Base-by-base conservation (phyloP, 352 stramenopile genomes). In the Phytophthora litchii region DNA sequence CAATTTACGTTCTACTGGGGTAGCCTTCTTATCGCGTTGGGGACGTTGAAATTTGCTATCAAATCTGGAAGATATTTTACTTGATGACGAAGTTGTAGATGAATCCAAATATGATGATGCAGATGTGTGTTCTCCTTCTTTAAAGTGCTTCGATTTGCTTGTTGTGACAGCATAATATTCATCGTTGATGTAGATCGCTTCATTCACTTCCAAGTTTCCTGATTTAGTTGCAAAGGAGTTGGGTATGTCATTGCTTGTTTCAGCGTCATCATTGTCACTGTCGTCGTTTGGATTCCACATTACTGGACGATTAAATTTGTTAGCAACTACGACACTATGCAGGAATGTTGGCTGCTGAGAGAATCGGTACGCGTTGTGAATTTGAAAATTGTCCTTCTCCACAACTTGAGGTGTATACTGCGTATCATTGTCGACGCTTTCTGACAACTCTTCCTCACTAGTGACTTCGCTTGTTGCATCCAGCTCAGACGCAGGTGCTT, bases 261-360 rank as follows among this genome's bases (percentile, higher is more conserved):
- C 41, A n/a, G 32, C 21, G 12, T 59, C 44, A 8, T 64, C 55
- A n/a, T 65, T 57, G n/a, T 85, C 77, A 32, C 69, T 88, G 49
- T 79, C 68, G 21, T 86, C 64, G 0, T 59, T 59, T 4, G 70
- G 67, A 37, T 67, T 61, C 72, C 72, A 84, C 49, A 80, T 75
- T n/a, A 54, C 40, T 13, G 43, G 50, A 7, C 74, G 71, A 25
- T 75, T 70, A 11, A 64, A 72, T 38, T 83, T 87, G 38, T 71
- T 81, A 3, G 61, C 35, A 3, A 74, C 53, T 9, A 70, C 23
- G 8, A 72, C 70, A 10, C 53, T 72, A 0, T 49, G 61, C 3
- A 74, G 56, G 25, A 87, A 87, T 8, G 49, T 60, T 21, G 77
- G 77, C 14, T 87, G 72, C 13, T 78, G 72, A 2, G 70, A 83